Evolutionary conservation across 768 basidiomycete genomes (phyloP).

Genomic region (Gloeophyllum trabeum): DNA sequence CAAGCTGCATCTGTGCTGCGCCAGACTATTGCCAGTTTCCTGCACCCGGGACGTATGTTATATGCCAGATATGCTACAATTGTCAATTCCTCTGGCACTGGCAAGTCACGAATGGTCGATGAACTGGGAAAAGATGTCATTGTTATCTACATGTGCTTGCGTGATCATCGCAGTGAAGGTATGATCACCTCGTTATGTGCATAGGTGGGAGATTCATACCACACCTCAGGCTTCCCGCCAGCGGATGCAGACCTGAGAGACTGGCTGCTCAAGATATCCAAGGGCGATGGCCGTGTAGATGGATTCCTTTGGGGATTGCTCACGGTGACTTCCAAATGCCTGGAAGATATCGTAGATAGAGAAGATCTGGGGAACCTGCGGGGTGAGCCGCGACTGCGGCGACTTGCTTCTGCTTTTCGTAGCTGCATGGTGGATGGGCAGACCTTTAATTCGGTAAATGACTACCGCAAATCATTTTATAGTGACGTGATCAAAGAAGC

Average conservation of each 20-base stretch:
- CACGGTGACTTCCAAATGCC: neutral
- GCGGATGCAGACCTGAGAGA: neutral
- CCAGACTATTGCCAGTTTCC: too few relatives aligned
- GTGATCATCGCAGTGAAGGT: conserved; percentile 10
- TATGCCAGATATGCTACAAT: conserved; percentile 2
- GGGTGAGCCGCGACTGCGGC: neutral
- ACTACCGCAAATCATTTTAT: conserved; percentile 1
- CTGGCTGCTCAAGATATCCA: neutral
- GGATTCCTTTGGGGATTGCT: neutral
- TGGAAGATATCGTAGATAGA: neutral
- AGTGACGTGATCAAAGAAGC: neutral
- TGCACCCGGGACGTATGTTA: too few relatives aligned
- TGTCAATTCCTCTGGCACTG: conserved; percentile 2
- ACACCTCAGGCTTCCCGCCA: neutral
- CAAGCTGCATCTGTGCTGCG: too few relatives aligned
- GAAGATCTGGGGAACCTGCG: neutral
- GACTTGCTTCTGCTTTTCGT: neutral
- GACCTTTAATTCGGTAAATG: neutral
- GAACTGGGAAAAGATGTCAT: conserved; percentile 1
- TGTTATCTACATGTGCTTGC: neutral
- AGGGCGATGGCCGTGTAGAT: neutral
- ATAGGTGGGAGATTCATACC: neutral
- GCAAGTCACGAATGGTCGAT: conserved; percentile 4
- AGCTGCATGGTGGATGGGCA: conserved; percentile 2
- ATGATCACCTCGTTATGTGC: neutral